phyloP scores from a whole-genome alignment of 2,329 filamentous ascomycete species.

The Basipetospora chlamydospora region DNA sequence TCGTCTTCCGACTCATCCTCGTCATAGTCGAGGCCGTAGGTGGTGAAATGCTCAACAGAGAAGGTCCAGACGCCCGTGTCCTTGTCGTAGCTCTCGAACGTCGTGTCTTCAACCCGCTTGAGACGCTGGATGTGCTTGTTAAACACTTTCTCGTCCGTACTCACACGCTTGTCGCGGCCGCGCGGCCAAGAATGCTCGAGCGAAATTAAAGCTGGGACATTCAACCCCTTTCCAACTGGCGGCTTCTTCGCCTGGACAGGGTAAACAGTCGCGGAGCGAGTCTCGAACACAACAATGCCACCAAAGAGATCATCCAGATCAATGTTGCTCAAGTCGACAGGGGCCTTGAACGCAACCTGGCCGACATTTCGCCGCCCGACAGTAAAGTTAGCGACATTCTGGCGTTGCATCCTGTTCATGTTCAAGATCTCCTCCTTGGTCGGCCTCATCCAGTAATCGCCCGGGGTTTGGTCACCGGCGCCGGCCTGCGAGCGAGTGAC shows the following conservation, averaged over 20 bases:
- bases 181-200: slow-evolving; percentile 91
- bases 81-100: slow-evolving; percentile 66
- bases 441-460: slow-evolving; percentile 79
- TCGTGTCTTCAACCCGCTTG: slow-evolving; percentile 63
- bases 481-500: slow-evolving; percentile 9
- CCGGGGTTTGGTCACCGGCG: slow-evolving; percentile 37
- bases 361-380: slow-evolving; percentile 77
- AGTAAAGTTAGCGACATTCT: slow-evolving; percentile 58
- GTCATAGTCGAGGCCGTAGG: slow-evolving; percentile 77
- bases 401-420: slow-evolving; percentile 68
- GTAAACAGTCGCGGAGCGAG: slow-evolving; percentile 81
- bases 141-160: slow-evolving; percentile 46
- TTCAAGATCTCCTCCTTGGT: slow-evolving; percentile 57
- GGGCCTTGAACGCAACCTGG: slow-evolving; percentile 63
- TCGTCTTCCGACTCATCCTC: slow-evolving; percentile 49
- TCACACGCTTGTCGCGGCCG: slow-evolving; percentile 38
- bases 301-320: slow-evolving; percentile 69
- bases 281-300: slow-evolving; percentile 57
- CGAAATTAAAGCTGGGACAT: slow-evolving; percentile 77
- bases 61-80: slow-evolving; percentile 82
- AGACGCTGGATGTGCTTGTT: slow-evolving; percentile 75
- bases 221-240: slow-evolving; percentile 71
- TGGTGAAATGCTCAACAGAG: slow-evolving; percentile 90
- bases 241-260: slow-evolving; percentile 64
- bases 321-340: slow-evolving; percentile 69